These are phyloP conservation scores for Tulasnella sp. DNA, from an alignment of 768 basidiomycete species.

Conservation along the genomic window DNA sequence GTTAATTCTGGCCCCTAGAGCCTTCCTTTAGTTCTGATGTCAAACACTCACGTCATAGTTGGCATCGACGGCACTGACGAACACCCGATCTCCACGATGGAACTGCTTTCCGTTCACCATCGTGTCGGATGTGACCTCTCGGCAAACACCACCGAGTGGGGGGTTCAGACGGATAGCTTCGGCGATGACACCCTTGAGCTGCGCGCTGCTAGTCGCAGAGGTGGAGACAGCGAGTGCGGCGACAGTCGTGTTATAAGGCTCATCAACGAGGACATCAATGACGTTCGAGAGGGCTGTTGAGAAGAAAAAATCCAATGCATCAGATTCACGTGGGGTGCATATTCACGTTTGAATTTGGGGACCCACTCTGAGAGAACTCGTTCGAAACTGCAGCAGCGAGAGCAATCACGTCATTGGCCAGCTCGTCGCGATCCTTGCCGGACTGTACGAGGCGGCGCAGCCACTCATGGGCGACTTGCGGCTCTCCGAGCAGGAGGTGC, in stretches of 20 bases:
- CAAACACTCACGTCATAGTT: conserved; percentile 4
- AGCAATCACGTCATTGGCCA: conserved; percentile 1
- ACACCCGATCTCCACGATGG: neutral
- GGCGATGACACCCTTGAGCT: neutral
- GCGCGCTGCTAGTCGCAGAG: neutral
- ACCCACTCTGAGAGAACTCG: conserved; percentile 3
- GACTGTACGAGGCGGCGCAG: neutral
- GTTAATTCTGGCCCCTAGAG: neutral
- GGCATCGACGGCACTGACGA: neutral
- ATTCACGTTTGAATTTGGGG: neutral
- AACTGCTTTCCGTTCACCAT: neutral
- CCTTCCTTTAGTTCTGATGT: no score
- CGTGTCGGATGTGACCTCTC: neutral
- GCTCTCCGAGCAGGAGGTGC: neutral
- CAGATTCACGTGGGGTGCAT: no score
- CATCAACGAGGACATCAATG: conserved; percentile 10
- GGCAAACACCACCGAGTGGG: neutral
- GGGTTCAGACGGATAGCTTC: conserved; percentile 6
- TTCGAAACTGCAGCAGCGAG: neutral
- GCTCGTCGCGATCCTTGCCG: neutral
- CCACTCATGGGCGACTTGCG: neutral
- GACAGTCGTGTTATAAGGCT: neutral
- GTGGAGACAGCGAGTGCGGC: neutral
- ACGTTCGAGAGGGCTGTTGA: conserved; percentile 3
- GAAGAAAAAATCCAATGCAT: neutral